These are phyloP conservation scores for Ganoderma boninense DNA, from an alignment of 1,284 basidiomycete species.

Conservation along the genomic window DNA sequence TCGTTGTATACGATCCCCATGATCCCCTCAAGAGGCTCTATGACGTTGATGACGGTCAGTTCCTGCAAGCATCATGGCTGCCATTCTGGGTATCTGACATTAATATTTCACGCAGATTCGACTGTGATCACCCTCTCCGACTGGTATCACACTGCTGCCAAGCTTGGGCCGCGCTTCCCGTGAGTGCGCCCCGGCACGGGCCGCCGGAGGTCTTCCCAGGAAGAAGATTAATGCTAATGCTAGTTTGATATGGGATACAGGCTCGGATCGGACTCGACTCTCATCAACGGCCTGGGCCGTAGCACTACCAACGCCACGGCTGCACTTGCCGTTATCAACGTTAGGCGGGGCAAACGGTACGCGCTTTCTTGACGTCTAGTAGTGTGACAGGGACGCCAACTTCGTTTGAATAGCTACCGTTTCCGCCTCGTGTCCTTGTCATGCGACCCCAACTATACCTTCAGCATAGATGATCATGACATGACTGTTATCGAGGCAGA, in stretches of 20 bases:
- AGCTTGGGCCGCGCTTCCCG: constrained; percentile 32
- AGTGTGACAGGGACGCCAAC: background rate
- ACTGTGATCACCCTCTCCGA: constrained; percentile 39
- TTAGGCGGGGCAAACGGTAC: constrained; percentile 44
- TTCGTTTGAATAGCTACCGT: constrained; percentile 36
- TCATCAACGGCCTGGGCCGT: constrained; percentile 60
- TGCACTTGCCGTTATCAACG: constrained; percentile 44
- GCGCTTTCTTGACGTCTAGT: constrained; percentile 22
- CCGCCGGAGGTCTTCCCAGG: background rate
- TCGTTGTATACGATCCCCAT: constrained; percentile 52
- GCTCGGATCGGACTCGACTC: constrained; percentile 41
- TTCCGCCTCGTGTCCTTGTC: constrained; percentile 59
- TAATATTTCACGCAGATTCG: constrained; percentile 23
- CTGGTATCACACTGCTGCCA: constrained; percentile 37
- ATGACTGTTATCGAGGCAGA: constrained; percentile 48
- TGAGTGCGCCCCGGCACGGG: constrained; percentile 14
- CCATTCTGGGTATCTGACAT: background rate
- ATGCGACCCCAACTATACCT: constrained; percentile 42
- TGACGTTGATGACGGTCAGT: constrained; percentile 51
- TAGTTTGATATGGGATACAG: constrained; percentile 10
- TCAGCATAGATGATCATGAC: constrained; percentile 46
- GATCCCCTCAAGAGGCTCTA: constrained; percentile 49
- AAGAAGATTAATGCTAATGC: background rate
- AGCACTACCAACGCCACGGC: constrained; percentile 34
- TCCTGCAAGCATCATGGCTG: background rate